Conservation (phyloP, 345 rosid genomes). For the Anacardium occidentale region DNA sequence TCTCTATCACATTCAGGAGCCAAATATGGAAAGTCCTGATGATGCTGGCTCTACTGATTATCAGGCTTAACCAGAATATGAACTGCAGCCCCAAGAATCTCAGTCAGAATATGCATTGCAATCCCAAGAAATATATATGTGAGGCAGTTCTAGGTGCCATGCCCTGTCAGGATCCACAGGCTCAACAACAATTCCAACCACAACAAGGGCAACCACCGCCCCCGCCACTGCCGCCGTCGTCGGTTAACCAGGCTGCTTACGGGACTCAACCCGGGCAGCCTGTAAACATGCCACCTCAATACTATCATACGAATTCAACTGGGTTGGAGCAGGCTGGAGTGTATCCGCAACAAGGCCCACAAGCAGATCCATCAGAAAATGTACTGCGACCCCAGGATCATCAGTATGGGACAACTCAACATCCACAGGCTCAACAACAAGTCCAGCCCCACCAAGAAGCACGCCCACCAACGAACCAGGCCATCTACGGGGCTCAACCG, state of each 20-base stretch:
- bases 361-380: no score
- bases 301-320: no score
- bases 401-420: no score
- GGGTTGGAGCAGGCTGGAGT: no score
- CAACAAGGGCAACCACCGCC: slow-evolving; percentile 13
- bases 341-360: no score
- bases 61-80: slow-evolving; percentile 1
- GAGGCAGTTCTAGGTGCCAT: slow-evolving; percentile 5
- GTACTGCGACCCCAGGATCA: no score
- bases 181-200: slow-evolving; percentile 17
- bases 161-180: background rate
- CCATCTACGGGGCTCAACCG: slow-evolving; percentile 12
- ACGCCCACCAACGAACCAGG: no score
- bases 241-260: slow-evolving; percentile 15
- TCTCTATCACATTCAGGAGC: background rate
- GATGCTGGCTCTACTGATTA: slow-evolving; percentile 16
- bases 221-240: no score
- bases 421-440: no score
- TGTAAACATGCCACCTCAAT: no score
- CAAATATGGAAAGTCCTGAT: slow-evolving; percentile 20
- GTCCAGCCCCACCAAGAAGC: no score
- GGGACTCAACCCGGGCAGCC: no score
- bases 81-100: background rate
- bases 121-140: slow-evolving; percentile 19
- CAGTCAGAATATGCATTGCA: slow-evolving; percentile 7